Evolutionary conservation across 2,329 filamentous ascomycete species (phyloP).

Genomic region (Arthrobotrys musiformis): DNA sequence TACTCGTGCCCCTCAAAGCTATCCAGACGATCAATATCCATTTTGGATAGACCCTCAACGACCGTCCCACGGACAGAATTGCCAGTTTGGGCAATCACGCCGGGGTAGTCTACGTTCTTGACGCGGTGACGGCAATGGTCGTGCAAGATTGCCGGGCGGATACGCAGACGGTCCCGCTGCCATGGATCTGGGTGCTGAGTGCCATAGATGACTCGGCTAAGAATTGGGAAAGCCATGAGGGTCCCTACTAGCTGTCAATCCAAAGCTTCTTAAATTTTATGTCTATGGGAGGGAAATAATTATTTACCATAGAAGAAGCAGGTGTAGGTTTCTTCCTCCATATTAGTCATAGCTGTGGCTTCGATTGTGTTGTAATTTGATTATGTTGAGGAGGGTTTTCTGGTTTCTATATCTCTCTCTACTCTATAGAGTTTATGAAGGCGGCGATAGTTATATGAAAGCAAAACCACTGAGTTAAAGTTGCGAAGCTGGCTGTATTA

Average conservation of each 20-base stretch:
- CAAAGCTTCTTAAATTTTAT: neutral
- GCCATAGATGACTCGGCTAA: conserved; percentile 84
- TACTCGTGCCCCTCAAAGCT: conserved; percentile 85
- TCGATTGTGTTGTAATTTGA: conserved; percentile 15
- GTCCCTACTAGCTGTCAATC: conserved; percentile 64
- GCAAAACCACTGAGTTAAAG: neutral
- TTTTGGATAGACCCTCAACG: conserved; percentile 80
- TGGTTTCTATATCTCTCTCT: neutral
- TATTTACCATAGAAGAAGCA: conserved; percentile 73
- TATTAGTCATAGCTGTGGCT: conserved; percentile 46
- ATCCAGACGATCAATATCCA: conserved; percentile 80
- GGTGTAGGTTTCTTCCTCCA: conserved; percentile 65
- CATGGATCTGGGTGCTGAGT: conserved; percentile 66
- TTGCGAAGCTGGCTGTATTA: conserved; percentile 11
- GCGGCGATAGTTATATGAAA: neutral
- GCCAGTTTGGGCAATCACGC: conserved; percentile 70
- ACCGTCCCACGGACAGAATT: conserved; percentile 77
- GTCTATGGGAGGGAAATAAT: conserved; percentile 1
- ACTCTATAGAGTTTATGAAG: neutral
- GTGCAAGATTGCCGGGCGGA: conserved; percentile 80
- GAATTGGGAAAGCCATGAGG: conserved; percentile 85
- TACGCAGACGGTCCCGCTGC: conserved; percentile 69
- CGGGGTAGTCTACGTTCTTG: conserved; percentile 79
- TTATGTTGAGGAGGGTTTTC: conserved; percentile 7
- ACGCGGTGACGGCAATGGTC: conserved; percentile 79